These are phyloP conservation scores for Proliferodiscus dingleyae DNA, from an alignment of 2,329 filamentous ascomycete species.

Conservation along the genomic window DNA sequence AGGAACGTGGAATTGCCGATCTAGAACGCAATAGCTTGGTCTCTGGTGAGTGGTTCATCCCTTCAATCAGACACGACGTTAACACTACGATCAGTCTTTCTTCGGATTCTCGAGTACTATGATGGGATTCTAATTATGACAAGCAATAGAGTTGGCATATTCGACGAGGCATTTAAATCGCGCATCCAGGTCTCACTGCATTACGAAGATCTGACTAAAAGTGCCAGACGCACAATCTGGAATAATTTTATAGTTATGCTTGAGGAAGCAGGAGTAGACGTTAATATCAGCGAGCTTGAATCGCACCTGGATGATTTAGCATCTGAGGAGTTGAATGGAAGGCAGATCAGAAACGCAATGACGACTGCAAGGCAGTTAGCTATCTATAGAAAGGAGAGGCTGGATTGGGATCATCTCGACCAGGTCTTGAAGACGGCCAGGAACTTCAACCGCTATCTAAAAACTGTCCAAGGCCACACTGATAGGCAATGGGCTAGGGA, in stretches of 20 bases:
- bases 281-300: background rate
- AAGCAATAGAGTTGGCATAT: conserved; percentile 34
- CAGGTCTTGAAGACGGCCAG: conserved; percentile 1
- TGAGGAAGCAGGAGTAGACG: background rate
- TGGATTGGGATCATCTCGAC: conserved; percentile 4
- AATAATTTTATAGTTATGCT: conserved; percentile 7
- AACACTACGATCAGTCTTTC: conserved; percentile 23
- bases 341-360: background rate
- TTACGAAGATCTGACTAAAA: conserved; percentile 18
- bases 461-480: conserved; percentile 3
- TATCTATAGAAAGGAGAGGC: background rate
- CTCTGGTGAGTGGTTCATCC: conserved; percentile 8
- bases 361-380: too few species aligned
- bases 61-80: background rate
- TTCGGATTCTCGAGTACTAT: conserved; percentile 38
- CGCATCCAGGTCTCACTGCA: conserved; percentile 33
- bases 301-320: conserved; percentile 5
- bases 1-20: conserved; percentile 8
- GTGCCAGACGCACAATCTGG: conserved; percentile 5
- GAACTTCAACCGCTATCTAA: conserved; percentile 5
- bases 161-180: conserved; percentile 36
- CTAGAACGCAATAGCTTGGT: conserved; percentile 18
- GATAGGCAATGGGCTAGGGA: conserved; percentile 7
- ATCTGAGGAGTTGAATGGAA: background rate
- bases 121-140: conserved; percentile 39